A percentile compares a stretch with the other conserved stretches of the same genome.
These are phyloP conservation scores for Lactifluus pinguis DNA, from an alignment of 768 basidiomycete genomes.

Conservation along the genomic window DNA sequence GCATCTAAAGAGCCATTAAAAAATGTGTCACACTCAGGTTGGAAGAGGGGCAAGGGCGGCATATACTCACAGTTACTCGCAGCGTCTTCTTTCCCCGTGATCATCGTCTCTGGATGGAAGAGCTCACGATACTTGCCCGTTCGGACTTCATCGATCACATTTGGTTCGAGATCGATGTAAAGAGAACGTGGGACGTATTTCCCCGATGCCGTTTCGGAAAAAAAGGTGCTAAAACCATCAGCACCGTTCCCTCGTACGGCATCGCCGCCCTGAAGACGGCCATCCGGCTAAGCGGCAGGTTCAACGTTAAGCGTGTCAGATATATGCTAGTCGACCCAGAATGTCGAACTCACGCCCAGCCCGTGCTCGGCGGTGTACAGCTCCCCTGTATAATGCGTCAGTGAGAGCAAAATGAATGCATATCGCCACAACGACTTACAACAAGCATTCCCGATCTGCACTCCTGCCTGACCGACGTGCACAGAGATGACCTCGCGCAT, in stretches of 20 bases:
- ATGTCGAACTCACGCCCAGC: conserved; percentile 62
- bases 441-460: conserved; percentile 97
- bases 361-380: conserved; percentile 99
- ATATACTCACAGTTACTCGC: conserved; percentile 86
- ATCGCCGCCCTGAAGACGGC: conserved; percentile 74
- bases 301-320: conserved; percentile 13
- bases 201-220: conserved; percentile 93
- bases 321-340: conserved; percentile 5
- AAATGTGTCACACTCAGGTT: background rate
- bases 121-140: conserved; percentile 92
- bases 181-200: conserved; percentile 97
- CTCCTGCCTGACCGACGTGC: conserved; percentile 98
- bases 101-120: conserved; percentile 98
- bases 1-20: conserved; percentile 51
- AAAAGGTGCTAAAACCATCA: conserved; percentile 97
- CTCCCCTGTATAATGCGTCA: conserved; percentile 57
- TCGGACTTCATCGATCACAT: conserved; percentile 96
- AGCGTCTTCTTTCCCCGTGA: conserved; percentile 98
- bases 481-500: conserved; percentile 98
- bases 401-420: background rate
- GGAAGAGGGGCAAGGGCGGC: background rate
- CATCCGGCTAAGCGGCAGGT: conserved; percentile 65
- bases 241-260: conserved; percentile 55
- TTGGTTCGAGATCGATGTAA: conserved; percentile 95
- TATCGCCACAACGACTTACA: conserved; percentile 51